Evolutionary conservation across 768 basidiomycete genomes (phyloP).

Genomic region (Trametes villosa): DNA sequence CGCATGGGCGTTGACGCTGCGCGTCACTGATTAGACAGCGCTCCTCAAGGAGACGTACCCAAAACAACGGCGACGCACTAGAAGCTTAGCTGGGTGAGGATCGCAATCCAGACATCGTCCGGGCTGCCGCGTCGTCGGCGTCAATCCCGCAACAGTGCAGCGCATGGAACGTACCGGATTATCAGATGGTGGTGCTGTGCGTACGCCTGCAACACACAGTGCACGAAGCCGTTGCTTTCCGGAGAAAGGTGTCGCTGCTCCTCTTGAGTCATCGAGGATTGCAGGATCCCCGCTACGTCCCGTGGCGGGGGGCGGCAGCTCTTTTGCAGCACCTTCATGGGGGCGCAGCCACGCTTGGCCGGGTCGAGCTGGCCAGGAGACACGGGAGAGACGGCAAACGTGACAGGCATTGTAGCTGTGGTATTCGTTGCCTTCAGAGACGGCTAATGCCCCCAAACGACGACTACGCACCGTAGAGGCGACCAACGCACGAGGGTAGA

Average conservation of each 20-base stretch:
- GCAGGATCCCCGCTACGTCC: not conserved
- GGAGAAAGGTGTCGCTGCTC: not conserved
- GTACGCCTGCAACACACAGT: not conserved
- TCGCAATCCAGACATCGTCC: slow-evolving; percentile 54
- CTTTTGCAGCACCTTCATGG: not conserved
- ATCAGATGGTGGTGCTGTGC: not conserved
- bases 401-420: not conserved
- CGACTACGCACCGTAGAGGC: not conserved
- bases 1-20: slow-evolving; percentile 33
- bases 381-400: not conserved
- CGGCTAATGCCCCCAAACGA: too few species aligned
- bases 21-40: not conserved
- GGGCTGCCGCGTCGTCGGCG: slow-evolving; percentile 35
- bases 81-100: slow-evolving; percentile 43
- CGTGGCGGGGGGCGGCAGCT: not conserved
- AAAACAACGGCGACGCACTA: slow-evolving; percentile 19
- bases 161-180: not conserved
- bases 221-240: slow-evolving; percentile 4
- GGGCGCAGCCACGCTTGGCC: not conserved
- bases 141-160: not conserved
- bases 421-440: not conserved
- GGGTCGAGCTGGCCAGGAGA: too few species aligned
- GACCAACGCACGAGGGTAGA: too few species aligned
- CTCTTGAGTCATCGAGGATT: not conserved
- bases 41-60: not conserved